phyloP scores from a whole-genome alignment of 192 early-diverging fungal genomes.

The Entomortierella chlamydospora region DNA sequence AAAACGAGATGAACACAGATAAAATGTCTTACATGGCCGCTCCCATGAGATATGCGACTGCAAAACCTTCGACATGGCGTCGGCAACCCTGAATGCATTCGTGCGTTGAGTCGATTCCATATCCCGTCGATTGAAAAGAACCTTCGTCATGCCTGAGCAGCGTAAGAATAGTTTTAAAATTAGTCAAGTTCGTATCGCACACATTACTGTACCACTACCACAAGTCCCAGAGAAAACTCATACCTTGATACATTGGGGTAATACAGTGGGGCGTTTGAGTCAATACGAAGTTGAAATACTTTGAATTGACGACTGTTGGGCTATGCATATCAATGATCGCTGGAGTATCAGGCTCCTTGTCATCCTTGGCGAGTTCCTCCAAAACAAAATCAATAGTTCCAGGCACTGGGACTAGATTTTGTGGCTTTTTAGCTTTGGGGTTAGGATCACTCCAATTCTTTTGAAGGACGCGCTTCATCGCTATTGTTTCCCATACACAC shows the following conservation, averaged over 20 bases:
- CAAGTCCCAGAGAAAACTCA: background rate
- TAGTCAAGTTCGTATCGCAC: no score
- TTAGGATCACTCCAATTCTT: constrained; percentile 72
- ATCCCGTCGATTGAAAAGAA: constrained; percentile 67
- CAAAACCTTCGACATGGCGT: constrained; percentile 63
- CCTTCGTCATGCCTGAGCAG: constrained; percentile 65
- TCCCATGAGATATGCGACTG: constrained; percentile 64
- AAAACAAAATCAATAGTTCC: constrained; percentile 43
- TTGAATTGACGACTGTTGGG: constrained; percentile 70
- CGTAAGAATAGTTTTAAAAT: background rate
- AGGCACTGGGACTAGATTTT: constrained; percentile 18
- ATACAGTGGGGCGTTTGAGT: constrained; percentile 74
- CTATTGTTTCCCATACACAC: constrained; percentile 73
- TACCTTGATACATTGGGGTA: constrained; percentile 75
- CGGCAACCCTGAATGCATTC: constrained; percentile 67
- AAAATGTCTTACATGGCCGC: constrained; percentile 36
- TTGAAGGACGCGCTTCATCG: constrained; percentile 68
- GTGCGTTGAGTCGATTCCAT: constrained; percentile 58
- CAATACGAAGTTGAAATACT: constrained; percentile 71
- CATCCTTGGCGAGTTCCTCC: constrained; percentile 33
- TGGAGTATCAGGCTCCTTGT: constrained; percentile 7
- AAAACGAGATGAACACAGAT: no score
- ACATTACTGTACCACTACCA: no score
- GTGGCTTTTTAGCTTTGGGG: constrained; percentile 53
- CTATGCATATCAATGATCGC: constrained; percentile 61